Evolutionary conservation across 768 basidiomycete genomes (phyloP).

Genomic region (Termitomyces sp.): DNA sequence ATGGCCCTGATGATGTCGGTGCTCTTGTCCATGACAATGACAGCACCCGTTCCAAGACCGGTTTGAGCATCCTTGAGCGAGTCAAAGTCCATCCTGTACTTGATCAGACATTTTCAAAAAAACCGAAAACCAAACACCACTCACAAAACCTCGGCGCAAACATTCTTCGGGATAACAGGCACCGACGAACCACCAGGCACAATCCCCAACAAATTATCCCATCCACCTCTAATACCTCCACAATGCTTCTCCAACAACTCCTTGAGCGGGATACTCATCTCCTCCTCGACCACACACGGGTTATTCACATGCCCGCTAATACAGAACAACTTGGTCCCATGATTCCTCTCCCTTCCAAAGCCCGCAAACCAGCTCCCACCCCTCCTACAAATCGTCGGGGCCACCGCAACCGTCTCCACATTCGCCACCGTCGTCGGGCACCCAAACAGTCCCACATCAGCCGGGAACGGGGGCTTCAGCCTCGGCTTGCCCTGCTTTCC

Average conservation of each 20-base stretch:
- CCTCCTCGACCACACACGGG: conserved; percentile 96
- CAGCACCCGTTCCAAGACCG: conserved; percentile 97
- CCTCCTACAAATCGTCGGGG: conserved; percentile 92
- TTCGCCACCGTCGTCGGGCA: conserved; percentile 98
- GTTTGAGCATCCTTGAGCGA: conserved; percentile 94
- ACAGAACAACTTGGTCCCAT: conserved; percentile 97
- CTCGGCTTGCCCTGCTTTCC: conserved; percentile 99
- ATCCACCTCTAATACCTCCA: conserved; percentile 91
- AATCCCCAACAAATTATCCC: conserved; percentile 97
- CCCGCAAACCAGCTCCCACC: conserved; percentile 89
- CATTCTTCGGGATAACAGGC: conserved; percentile 82
- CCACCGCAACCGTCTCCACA: conserved; percentile 97
- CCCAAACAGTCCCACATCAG: conserved; percentile 96
- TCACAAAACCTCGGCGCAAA: conserved; percentile 86
- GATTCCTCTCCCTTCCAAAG: conserved; percentile 90
- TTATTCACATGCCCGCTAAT: conserved; percentile 98
- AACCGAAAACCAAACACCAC: conserved; percentile 37
- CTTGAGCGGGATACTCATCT: conserved; percentile 96
- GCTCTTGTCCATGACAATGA: conserved; percentile 98
- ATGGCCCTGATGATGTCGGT: conserved; percentile 95
- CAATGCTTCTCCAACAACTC: conserved; percentile 97
- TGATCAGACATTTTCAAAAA: conserved; percentile 3
- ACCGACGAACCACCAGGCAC: conserved; percentile 95
- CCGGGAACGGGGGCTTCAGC: conserved; percentile 98
- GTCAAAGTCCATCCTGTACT: conserved; percentile 91